phyloP scores from a whole-genome alignment of 768 basidiomycete genomes.

The Phylloporus rhodoxanthus region DNA sequence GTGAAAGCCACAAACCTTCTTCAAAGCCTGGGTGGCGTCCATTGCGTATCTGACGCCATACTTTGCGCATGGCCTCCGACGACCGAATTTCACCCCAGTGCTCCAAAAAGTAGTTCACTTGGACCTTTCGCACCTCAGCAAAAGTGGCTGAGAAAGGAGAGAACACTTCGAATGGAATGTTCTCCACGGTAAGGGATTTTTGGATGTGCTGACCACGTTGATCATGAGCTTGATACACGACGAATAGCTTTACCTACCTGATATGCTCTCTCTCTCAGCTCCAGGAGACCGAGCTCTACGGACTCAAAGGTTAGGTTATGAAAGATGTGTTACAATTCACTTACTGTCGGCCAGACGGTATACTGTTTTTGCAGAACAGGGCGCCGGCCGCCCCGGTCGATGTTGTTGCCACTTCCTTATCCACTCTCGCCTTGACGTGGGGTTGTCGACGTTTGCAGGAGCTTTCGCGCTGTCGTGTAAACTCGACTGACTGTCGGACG shows the following conservation, averaged over 20 bases:
- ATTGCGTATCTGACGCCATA: constrained; percentile 80
- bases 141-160: constrained; percentile 80
- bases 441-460: constrained; percentile 16
- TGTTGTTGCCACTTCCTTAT: constrained; percentile 59
- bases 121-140: constrained; percentile 75
- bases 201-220: constrained; percentile 55
- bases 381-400: constrained; percentile 58
- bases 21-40: constrained; percentile 86
- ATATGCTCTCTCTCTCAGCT: constrained; percentile 70
- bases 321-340: constrained; percentile 20
- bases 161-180: constrained; percentile 83
- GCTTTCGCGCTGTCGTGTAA: constrained; percentile 20
- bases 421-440: constrained; percentile 57
- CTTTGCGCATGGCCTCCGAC: constrained; percentile 77
- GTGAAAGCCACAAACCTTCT: constrained; percentile 47
- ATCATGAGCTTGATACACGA: constrained; percentile 2
- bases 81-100: constrained; percentile 79
- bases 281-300: constrained; percentile 63
- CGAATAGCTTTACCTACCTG: constrained; percentile 24
- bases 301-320: neutral
- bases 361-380: constrained; percentile 79
- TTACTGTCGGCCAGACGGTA: constrained; percentile 79
- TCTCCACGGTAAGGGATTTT: constrained; percentile 67
- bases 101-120: constrained; percentile 72
- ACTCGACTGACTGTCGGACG: constrained; percentile 34